Base-by-base conservation (phyloP, 2,329 filamentous ascomycete species). In the Ophiostoma australiae region DNA sequence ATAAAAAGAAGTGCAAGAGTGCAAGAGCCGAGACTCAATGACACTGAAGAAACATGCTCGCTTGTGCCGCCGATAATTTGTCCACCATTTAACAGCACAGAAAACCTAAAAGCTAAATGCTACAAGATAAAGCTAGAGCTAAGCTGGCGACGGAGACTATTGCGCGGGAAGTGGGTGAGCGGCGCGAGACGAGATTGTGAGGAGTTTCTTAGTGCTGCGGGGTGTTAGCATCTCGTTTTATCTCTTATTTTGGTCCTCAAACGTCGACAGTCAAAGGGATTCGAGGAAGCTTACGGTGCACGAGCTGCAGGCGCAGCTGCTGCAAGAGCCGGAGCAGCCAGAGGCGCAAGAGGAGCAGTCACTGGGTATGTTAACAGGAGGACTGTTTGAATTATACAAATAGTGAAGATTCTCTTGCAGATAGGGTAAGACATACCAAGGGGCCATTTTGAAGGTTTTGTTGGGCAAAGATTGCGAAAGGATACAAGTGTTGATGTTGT, bases 251-350 rank as follows among this genome's bases (percentile, higher is more conserved):
- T n/a, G n/a, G n/a, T n/a, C n/a, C n/a, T n/a, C 8, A 17, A 6
- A 33, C n/a, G 8, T 8, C 31, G 23, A 31, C 4, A 15, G 55
- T 31, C n/a, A 58, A n/a, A 20, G 44, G 17, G 13, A n/a, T 17
- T 55, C 3, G n/a, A 23, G 13, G 15, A 44, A 3, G 71, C 72
- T 7, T 72, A 75, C 74, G 67, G 37, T 44, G 72, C 74, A 75
- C n/a, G 74, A 72, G 69, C 10, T 71, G 74, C 74, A 75, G 17
- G 71, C 69, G 72, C 74, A 75, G 35, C 70, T 44, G 55, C 67
- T 71, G 73, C 74, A 75, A 17, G 74, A 71, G 70, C 74, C 74
- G 58, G 72, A 72, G 73, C 73, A 75, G 72, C 70, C 67, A 7
- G 67, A 48, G 41, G 70, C 48, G 72, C 74, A 74, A 15, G 73